Base-by-base conservation (phyloP, 2,329 filamentous ascomycete species). In the Madurella mycetomatis region DNA sequence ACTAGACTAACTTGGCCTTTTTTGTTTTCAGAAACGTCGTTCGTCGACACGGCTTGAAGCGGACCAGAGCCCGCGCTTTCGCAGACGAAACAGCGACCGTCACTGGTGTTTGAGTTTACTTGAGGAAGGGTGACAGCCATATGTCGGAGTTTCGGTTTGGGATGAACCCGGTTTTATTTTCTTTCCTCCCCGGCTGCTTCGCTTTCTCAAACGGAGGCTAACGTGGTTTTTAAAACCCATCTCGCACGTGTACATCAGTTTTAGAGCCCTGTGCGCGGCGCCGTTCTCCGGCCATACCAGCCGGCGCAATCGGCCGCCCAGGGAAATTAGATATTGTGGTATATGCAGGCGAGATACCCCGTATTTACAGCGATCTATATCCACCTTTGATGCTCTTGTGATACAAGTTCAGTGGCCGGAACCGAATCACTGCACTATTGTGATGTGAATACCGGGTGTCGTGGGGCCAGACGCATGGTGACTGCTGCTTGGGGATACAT, bases 1-100 rank as follows among this genome's bases (percentile, higher is more conserved):
- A 88, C 74, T 85, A 57, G 60, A 53, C 61, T 63, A 78, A 82
- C 66, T 52, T 60, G 57, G 54, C 55, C 57, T 58, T 59, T 60
- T 58, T 61, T 60, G 47, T 54, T 46, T 56, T 50, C 54, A 53
- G 53, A 58, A 40, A 58, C 44, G 31, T 31, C 52, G 40, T 42
- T 31, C 52, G 40, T 42, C 46, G n/a, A n/a, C n/a, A 32, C 51
- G 48, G 45, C 40, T 16, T 47, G 42, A 25, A 37, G 41, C 54
- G 43, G 18, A 34, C 42, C 17, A 11, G 30, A 25, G 16, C 13
- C 16, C 11, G 19, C 37, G 13, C 41, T 16, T 17, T 34, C 18
- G 12, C 41, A 31, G 40, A 15, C 16, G 9, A 37, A 17, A 19
- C 34, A 5, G 34, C 18, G 34, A 44, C 42, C 12, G 18, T 45